Percentiles rank a stretch among this genome's conserved stretches.
phyloP scores from a whole-genome alignment of 345 rosid genomes.

The Triadica sebifera region DNA sequence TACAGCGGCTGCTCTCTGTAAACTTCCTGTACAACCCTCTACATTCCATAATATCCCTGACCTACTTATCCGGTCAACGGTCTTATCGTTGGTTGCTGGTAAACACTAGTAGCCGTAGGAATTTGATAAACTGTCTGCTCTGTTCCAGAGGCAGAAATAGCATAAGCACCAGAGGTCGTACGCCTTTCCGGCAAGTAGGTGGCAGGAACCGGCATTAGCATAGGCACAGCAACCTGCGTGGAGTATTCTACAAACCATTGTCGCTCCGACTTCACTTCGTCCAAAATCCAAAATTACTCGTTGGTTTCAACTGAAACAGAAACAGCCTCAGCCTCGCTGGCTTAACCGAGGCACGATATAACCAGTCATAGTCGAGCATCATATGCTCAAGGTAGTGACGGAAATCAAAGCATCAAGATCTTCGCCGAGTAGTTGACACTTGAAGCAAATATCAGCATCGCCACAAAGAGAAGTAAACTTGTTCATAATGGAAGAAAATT shows the following conservation, averaged over 20 bases:
- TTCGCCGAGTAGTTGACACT: conserved; percentile 70
- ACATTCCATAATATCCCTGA: conserved; percentile 31
- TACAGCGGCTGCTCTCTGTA: conserved; percentile 43
- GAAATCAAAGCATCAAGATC: conserved; percentile 67
- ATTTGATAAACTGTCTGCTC: conserved; percentile 48
- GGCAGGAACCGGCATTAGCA: conserved; percentile 38
- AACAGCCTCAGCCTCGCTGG: conserved; percentile 54
- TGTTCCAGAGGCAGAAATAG: conserved; percentile 16
- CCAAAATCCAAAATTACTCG: background rate
- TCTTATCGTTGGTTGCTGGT: conserved; percentile 31
- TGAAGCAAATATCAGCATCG: conserved; percentile 36
- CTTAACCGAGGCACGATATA: conserved; percentile 39
- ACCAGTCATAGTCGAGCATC: conserved; percentile 62
- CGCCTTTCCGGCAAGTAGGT: conserved; percentile 38
- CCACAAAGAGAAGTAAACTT: conserved; percentile 43
- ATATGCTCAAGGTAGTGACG: conserved; percentile 59
- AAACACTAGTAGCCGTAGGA: conserved; percentile 23
- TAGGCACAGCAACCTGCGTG: conserved; percentile 30
- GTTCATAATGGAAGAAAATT: conserved; percentile 35
- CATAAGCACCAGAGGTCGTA: conserved; percentile 28
- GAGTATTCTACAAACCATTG: conserved; percentile 61
- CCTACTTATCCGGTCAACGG: conserved; percentile 32
- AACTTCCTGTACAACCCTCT: conserved; percentile 17
- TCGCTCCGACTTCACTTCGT: conserved; percentile 41
- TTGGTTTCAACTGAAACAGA: conserved; percentile 25